A percentile compares a stretch with the other conserved stretches of the same genome.
Evolutionary conservation across 1,284 basidiomycete genomes (phyloP).

Genomic region (Ceratobasidium sp.): DNA sequence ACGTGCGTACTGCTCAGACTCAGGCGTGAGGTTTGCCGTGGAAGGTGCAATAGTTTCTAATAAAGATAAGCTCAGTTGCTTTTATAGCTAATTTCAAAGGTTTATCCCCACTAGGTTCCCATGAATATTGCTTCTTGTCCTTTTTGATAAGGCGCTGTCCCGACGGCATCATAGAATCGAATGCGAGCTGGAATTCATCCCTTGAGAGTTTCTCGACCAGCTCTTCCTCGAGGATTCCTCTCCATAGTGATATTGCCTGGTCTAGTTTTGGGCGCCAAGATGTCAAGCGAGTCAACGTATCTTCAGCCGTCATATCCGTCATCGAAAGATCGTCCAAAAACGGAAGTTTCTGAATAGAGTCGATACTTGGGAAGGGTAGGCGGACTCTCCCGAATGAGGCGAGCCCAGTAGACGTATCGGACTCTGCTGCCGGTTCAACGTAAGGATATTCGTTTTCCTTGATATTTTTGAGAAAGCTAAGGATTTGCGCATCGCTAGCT

Average conservation of each 20-base stretch:
- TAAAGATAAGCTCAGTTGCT: not conserved
- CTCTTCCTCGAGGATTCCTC: not conserved
- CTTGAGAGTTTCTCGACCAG: not conserved
- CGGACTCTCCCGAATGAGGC: not conserved
- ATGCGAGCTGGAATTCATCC: not conserved
- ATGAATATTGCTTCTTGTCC: not conserved
- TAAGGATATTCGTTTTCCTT: not conserved
- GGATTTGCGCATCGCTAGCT: not conserved
- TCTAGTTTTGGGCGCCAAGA: slow-evolving; percentile 1
- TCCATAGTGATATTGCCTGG: not conserved
- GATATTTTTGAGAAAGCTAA: not conserved
- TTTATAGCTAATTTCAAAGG: not conserved
- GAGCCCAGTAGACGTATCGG: not conserved
- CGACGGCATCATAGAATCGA: not conserved
- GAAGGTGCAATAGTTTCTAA: not conserved
- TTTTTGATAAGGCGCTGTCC: not conserved
- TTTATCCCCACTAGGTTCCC: not conserved
- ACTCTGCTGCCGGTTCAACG: not conserved
- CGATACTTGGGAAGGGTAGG: not conserved
- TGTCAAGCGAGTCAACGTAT: not conserved
- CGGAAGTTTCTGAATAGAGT: not conserved
- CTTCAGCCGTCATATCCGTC: not conserved
- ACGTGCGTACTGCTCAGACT: not conserved
- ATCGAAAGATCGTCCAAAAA: not conserved
- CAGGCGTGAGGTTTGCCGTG: not conserved